phyloP scores from a whole-genome alignment of 805 yeast species.

The Candida chauliodis region DNA sequence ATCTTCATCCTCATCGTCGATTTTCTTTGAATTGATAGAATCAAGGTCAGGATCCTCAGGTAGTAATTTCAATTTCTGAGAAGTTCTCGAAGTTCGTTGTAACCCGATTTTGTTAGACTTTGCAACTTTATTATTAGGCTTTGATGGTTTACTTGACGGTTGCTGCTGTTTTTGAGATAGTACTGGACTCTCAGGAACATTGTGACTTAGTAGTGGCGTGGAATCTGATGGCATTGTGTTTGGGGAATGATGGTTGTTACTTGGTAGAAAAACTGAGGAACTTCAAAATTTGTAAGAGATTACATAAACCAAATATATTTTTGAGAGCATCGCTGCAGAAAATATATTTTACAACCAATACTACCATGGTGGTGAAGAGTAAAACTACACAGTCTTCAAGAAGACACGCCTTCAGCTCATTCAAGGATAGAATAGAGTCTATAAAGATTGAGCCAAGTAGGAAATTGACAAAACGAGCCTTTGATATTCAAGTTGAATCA shows the following conservation, averaged over 20 bases:
- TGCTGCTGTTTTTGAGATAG: slow-evolving; percentile 11
- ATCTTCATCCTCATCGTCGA: slow-evolving; percentile 25
- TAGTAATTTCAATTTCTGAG: slow-evolving; percentile 66
- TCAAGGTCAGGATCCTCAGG: slow-evolving; percentile 41
- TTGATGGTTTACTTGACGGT: slow-evolving; percentile 8
- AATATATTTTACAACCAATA: no score
- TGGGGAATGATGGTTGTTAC: no score
- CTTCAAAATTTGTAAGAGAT: no score
- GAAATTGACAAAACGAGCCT: slow-evolving; percentile 54
- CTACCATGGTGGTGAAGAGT: slow-evolving; percentile 10
- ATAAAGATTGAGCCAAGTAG: slow-evolving; percentile 75
- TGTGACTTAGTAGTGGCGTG: slow-evolving; percentile 14
- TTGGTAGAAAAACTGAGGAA: no score
- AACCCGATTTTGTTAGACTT: slow-evolving; percentile 56
- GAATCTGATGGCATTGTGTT: slow-evolving; percentile 6
- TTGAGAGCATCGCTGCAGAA: no score
- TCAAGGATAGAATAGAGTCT: slow-evolving; percentile 78
- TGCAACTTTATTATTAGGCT: slow-evolving; percentile 19
- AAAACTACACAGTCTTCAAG: slow-evolving; percentile 54
- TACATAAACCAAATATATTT: background rate
- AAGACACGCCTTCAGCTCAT: slow-evolving; percentile 64
- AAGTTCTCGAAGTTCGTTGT: slow-evolving; percentile 70
- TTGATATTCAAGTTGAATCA: slow-evolving; percentile 61
- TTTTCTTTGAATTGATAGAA: background rate
- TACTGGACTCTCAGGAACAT: slow-evolving; percentile 14